Conservation (phyloP, 176 grass and related monocot genomes). For the Cymbopogon citratus region DNA sequence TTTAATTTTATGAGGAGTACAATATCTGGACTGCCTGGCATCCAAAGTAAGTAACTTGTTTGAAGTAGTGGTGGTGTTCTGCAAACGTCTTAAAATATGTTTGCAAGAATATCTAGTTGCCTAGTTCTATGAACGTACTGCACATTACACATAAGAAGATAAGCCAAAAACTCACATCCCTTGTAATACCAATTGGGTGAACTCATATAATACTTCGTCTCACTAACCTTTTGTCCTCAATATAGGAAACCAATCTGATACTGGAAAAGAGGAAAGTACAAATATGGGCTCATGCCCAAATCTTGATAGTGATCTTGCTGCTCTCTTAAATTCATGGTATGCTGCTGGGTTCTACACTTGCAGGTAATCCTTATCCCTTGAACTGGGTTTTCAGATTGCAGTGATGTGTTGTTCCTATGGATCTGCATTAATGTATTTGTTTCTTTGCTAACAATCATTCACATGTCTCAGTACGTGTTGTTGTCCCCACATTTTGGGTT, state of each 20-base stretch:
- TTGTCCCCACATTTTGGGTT: not conserved
- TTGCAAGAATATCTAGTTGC: not conserved
- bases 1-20: slow-evolving; percentile 48
- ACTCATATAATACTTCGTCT: not conserved
- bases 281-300: slow-evolving; percentile 24
- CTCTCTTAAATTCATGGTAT: slow-evolving; percentile 80
- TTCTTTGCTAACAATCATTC: not conserved
- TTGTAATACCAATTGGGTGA: not conserved
- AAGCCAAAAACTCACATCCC: not conserved
- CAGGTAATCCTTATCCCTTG: slow-evolving; percentile 41
- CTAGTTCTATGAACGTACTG: slow-evolving; percentile 4
- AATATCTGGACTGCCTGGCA: slow-evolving; percentile 23
- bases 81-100: not conserved
- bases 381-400: not conserved
- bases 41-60: slow-evolving; percentile 32
- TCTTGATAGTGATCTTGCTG: slow-evolving; percentile 53
- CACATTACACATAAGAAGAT: not conserved
- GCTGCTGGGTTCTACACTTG: slow-evolving; percentile 79
- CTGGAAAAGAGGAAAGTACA: slow-evolving; percentile 36
- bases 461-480: not conserved
- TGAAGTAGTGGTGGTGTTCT: not conserved
- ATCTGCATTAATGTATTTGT: not conserved
- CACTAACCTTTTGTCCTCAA: slow-evolving; percentile 5
- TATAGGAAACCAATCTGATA: slow-evolving; percentile 10
- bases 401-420: not conserved